phyloP scores from a whole-genome alignment of 2,329 filamentous ascomycete genomes.

The Cytospora paraplurivora region DNA sequence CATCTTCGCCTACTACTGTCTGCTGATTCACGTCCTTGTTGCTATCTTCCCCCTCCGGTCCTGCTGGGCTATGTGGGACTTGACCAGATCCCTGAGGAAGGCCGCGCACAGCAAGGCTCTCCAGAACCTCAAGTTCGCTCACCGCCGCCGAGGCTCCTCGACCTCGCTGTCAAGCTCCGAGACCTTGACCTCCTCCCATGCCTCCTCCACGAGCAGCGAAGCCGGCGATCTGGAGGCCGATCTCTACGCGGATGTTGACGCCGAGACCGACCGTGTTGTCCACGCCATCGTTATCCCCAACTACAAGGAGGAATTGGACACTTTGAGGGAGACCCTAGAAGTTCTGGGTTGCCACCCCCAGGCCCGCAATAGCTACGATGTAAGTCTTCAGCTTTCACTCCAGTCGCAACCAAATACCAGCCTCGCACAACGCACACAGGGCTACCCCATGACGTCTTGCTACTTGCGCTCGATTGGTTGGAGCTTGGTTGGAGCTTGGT shows the following conservation, averaged over 20 bases:
- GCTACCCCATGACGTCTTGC: slow-evolving; percentile 3
- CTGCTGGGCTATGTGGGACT: slow-evolving; percentile 61
- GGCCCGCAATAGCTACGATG: slow-evolving; percentile 67
- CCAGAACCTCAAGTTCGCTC: slow-evolving; percentile 49
- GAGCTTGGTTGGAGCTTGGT: slow-evolving; percentile 23
- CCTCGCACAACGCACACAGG: neutral
- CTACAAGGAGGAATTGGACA: slow-evolving; percentile 73
- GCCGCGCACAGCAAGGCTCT: slow-evolving; percentile 48
- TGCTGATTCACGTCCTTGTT: slow-evolving; percentile 66
- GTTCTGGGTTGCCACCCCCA: slow-evolving; percentile 68
- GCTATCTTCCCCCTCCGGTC: slow-evolving; percentile 64
- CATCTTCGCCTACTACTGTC: slow-evolving; percentile 65
- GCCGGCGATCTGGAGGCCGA: slow-evolving; percentile 54
- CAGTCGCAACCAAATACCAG: neutral
- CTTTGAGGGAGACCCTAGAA: slow-evolving; percentile 67
- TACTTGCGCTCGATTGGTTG: slow-evolving; percentile 23
- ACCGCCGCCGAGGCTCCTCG: slow-evolving; percentile 54
- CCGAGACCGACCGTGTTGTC: slow-evolving; percentile 51
- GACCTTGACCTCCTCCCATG: slow-evolving; percentile 52
- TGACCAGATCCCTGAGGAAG: slow-evolving; percentile 54
- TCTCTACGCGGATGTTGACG: slow-evolving; percentile 48
- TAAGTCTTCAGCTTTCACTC: slow-evolving; percentile 46
- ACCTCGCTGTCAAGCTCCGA: slow-evolving; percentile 59
- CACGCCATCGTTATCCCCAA: slow-evolving; percentile 73
- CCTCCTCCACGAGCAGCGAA: slow-evolving; percentile 52